A percentile compares a stretch with the other conserved stretches of the same genome.
phyloP scores from a whole-genome alignment of 129 eudicot species.

The Ambrosia artemisiifolia region DNA sequence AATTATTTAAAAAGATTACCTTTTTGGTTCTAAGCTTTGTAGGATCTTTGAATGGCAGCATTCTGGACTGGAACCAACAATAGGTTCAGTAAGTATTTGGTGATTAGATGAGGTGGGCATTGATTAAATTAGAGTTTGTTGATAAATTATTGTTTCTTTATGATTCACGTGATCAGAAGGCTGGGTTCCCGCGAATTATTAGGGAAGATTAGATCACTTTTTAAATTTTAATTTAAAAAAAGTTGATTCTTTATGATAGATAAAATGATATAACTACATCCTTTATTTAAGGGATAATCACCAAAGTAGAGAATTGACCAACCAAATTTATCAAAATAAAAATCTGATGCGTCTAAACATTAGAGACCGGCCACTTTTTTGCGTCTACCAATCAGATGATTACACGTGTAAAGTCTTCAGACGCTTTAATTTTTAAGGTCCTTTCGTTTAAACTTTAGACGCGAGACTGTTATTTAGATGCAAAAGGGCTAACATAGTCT shows the following conservation, averaged over 20 bases:
- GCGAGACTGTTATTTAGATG: too few relatives aligned
- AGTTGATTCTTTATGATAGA: neutral
- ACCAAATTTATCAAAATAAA: too few relatives aligned
- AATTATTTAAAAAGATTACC: slow-evolving; percentile 29
- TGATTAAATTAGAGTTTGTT: slow-evolving; percentile 13
- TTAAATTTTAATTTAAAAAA: neutral
- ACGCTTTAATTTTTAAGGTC: too few relatives aligned
- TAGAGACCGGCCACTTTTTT: too few relatives aligned
- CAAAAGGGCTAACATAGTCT: too few relatives aligned
- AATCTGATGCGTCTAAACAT: too few relatives aligned
- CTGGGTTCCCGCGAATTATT: slow-evolving; percentile 21
- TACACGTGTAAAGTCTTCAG: too few relatives aligned
- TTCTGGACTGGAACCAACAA: slow-evolving; percentile 21
- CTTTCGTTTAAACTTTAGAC: too few relatives aligned
- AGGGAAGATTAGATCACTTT: neutral
- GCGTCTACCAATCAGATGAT: too few relatives aligned
- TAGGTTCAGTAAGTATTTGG: neutral
- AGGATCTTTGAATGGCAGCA: slow-evolving; percentile 49
- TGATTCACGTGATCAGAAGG: slow-evolving; percentile 6
- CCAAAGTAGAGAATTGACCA: too few relatives aligned
- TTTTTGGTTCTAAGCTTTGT: slow-evolving; percentile 54
- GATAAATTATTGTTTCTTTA: neutral
- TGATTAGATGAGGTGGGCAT: slow-evolving; percentile 13
- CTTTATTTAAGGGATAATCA: too few relatives aligned
- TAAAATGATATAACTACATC: too few relatives aligned